Evolutionary conservation across 2,329 filamentous ascomycete species (phyloP).

Genomic region (Ophiostoma populinum): DNA sequence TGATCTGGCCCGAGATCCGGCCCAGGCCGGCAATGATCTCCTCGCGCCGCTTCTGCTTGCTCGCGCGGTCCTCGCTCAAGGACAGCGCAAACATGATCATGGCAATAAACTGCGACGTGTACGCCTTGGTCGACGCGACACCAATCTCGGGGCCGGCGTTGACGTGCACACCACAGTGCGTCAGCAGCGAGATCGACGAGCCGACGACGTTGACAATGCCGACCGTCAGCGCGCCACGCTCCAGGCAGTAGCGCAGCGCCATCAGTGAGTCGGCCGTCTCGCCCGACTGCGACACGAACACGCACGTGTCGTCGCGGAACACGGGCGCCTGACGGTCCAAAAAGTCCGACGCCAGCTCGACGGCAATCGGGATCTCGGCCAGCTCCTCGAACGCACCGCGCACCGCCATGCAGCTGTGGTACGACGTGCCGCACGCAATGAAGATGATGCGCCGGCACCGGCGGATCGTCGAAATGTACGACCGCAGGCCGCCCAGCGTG

Average conservation of each 20-base stretch:
- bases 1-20: slow-evolving; percentile 81
- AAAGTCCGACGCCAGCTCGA: slow-evolving; percentile 96
- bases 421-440: slow-evolving; percentile 95
- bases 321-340: slow-evolving; percentile 90
- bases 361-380: slow-evolving; percentile 91
- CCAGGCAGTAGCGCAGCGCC: slow-evolving; percentile 93
- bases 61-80: slow-evolving; percentile 87
- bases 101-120: slow-evolving; percentile 97
- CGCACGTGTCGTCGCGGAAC: slow-evolving; percentile 97
- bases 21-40: slow-evolving; percentile 92
- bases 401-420: slow-evolving; percentile 98
- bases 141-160: slow-evolving; percentile 97
- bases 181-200: slow-evolving; percentile 92
- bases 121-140: slow-evolving; percentile 97
- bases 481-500: slow-evolving; percentile 85
- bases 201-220: slow-evolving; percentile 98
- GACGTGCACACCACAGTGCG: slow-evolving; percentile 98
- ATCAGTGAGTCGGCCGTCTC: slow-evolving; percentile 96
- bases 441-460: slow-evolving; percentile 96
- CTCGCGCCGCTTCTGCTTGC: slow-evolving; percentile 77
- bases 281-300: slow-evolving; percentile 97
- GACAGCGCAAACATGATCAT: slow-evolving; percentile 99
- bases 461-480: slow-evolving; percentile 92
- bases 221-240: slow-evolving; percentile 91
- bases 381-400: slow-evolving; percentile 96